phyloP scores from a whole-genome alignment of 495 filamentous ascomycete genomes.

The Lepraria neglecta region DNA sequence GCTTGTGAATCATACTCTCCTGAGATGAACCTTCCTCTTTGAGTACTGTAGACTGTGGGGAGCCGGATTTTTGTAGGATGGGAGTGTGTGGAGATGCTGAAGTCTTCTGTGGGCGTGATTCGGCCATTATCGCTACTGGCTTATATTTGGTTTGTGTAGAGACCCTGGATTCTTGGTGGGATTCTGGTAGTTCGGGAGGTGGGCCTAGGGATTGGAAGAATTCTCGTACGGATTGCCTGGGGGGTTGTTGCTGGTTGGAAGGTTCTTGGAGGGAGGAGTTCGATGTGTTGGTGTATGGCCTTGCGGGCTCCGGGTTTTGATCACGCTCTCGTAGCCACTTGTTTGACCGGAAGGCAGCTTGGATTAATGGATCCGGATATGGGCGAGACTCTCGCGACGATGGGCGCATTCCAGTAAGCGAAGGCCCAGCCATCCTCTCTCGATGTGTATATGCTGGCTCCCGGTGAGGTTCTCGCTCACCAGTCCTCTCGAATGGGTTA shows the following conservation, averaged over 20 bases:
- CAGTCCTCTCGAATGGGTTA: neutral
- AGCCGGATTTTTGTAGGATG: neutral
- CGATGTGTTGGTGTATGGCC: neutral
- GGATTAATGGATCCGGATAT: no score
- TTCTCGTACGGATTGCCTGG: neutral
- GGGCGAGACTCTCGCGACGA: no score
- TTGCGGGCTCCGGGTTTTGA: neutral
- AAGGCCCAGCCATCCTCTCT: no score
- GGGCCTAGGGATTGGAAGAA: neutral
- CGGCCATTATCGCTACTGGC: no score
- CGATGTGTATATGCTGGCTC: no score
- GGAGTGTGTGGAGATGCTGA: no score
- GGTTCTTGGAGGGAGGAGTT: neutral
- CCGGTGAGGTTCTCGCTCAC: neutral
- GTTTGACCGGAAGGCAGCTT: neutral
- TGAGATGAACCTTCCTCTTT: no score
- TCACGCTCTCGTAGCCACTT: neutral
- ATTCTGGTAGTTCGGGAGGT: neutral
- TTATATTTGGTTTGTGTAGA: neutral
- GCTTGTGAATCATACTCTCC: no score
- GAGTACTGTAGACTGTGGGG: no score
- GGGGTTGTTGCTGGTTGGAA: neutral
- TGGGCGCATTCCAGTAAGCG: no score
- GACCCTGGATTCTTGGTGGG: no score
- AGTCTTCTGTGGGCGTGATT: neutral